These are phyloP conservation scores for Moesziomyces antarcticus DNA, from an alignment of 1,284 basidiomycete genomes.

Conservation along the genomic window DNA sequence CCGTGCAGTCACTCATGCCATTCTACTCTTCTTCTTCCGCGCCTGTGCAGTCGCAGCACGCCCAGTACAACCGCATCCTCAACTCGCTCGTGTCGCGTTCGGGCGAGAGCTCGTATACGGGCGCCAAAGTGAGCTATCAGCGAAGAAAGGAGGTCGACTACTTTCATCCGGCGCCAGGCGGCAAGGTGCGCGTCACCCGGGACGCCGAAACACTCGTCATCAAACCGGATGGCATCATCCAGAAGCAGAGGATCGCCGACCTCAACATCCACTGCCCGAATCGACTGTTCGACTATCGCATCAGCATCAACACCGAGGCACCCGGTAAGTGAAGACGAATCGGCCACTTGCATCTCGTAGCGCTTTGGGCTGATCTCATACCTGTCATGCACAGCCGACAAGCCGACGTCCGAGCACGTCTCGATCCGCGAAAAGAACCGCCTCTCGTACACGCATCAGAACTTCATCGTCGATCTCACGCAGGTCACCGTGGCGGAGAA, in stretches of 20 bases:
- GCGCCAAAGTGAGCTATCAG: slow-evolving; percentile 77
- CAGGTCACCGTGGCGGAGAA: slow-evolving; percentile 75
- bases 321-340: slow-evolving; percentile 52
- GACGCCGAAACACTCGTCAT: slow-evolving; percentile 80
- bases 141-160: slow-evolving; percentile 85
- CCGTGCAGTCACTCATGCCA: not conserved
- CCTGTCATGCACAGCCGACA: slow-evolving; percentile 6
- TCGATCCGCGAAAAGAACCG: slow-evolving; percentile 83
- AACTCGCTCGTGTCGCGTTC: slow-evolving; percentile 74
- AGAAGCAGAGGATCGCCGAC: slow-evolving; percentile 85
- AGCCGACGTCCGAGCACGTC: slow-evolving; percentile 62
- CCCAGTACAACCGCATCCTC: slow-evolving; percentile 83
- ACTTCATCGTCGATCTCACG: slow-evolving; percentile 91
- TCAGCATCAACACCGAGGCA: slow-evolving; percentile 87
- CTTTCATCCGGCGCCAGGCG: slow-evolving; percentile 74
- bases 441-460: slow-evolving; percentile 90
- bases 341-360: not conserved
- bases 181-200: slow-evolving; percentile 84
- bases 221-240: slow-evolving; percentile 70
- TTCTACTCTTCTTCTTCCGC: too few relatives aligned
- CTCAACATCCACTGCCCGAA: slow-evolving; percentile 88
- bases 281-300: slow-evolving; percentile 85
- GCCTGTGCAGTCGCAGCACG: slow-evolving; percentile 78
- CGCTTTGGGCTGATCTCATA: not conserved
- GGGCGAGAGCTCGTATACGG: slow-evolving; percentile 67